Conservation (phyloP, 179 eudicot genomes). For the Spinacia oleracea region DNA sequence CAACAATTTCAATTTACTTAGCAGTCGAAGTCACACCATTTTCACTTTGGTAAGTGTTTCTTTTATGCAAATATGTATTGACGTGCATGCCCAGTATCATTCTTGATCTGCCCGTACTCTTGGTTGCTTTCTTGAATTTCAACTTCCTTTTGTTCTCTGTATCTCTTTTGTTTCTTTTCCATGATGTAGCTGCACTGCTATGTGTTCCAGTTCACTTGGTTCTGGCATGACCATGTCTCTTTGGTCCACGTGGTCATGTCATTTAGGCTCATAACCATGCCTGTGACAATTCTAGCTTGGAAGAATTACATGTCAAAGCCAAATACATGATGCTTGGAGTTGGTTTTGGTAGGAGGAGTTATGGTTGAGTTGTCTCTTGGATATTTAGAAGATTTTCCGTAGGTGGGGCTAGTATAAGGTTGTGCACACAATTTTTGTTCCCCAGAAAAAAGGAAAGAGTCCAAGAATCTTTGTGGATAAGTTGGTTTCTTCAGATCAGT, state of each 20-base stretch:
- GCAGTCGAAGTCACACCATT: slow-evolving; percentile 90
- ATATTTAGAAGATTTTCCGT: background rate
- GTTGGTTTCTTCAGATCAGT: background rate
- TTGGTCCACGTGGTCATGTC: background rate
- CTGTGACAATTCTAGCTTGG: background rate
- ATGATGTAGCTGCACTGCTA: background rate
- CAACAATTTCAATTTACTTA: slow-evolving; percentile 75
- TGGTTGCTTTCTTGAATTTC: background rate
- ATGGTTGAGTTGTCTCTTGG: slow-evolving; percentile 8
- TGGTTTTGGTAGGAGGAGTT: background rate
- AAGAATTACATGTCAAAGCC: background rate
- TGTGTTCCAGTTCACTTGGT: background rate
- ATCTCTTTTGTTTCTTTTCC: background rate
- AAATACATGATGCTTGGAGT: background rate
- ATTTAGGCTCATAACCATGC: background rate
- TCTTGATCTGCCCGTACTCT: background rate
- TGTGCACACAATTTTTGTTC: background rate
- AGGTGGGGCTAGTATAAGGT: background rate
- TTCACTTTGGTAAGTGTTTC: slow-evolving; percentile 46
- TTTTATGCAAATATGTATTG: background rate
- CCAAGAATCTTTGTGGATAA: background rate
- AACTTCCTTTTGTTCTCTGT: background rate
- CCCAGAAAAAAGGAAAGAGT: background rate
- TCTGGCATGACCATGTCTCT: background rate
- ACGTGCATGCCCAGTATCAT: background rate